Evolutionary conservation across 352 stramenopile genomes (phyloP), one percentile per base, ranked within the genome.

Genomic region (Globisporangium takayamanum): DNA sequence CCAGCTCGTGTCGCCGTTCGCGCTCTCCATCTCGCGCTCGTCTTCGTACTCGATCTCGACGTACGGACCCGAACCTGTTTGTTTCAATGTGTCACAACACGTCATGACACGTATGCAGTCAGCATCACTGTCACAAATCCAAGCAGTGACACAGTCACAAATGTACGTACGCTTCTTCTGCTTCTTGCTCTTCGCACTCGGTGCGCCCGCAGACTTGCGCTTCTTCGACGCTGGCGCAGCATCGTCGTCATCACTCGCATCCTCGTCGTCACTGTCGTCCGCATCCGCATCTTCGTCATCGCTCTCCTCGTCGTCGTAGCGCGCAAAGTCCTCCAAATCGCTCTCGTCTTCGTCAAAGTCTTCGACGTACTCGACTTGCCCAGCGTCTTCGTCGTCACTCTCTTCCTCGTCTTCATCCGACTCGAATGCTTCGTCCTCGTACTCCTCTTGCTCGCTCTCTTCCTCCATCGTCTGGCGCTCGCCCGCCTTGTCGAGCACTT

Each of bases 281-380:
- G 22, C 22, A 22, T 22, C 22, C 22, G 22, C 59, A 14, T 67
- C 61, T 25, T 70, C 53, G 28, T 69, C 68, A 11, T 69, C 59
- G 16, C 66, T 61, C n/a, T 76, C 68, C n/a, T 76, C 68, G 45
- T 82, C 63, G 49, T 92, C 76, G 51, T 94, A 78, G 30, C 88
- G 71, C 53, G 76, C 88, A 59, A 95, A 74, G 63, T 94, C 84
- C 58, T 96, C 74, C 12, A 97, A 75, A 63, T 97, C 88, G 68
- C 94, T 95, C 78, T 98, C 91, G 66, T 96, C 88, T 66, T 97
- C 87, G 61, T 97, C 89, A 66, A 91, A 90, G 65, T 93, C 80
- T 63, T 94, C 84, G 41, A 94, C 84, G 64, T 89, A 94, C 67
- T 94, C 84, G 55, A 92, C 71, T 51, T 86, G 73, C 18, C 76